Percentiles rank a stretch among this genome's conserved stretches.
These are phyloP conservation scores for Termitomyces sp. DNA, from an alignment of 1,284 basidiomycete genomes.

Conservation along the genomic window DNA sequence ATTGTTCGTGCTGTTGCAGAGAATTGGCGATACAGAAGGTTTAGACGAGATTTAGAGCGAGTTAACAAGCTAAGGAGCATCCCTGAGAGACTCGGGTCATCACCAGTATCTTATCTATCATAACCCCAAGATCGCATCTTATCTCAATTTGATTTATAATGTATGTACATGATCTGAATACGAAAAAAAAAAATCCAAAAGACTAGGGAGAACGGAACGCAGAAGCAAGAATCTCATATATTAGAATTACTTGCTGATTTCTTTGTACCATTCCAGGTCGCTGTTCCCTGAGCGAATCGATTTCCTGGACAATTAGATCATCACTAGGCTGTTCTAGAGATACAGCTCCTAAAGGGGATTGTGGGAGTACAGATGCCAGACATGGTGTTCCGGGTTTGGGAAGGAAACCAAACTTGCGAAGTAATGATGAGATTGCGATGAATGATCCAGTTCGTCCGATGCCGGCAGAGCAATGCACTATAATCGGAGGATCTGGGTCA, in stretches of 20 bases:
- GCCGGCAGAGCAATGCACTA: conserved; percentile 86
- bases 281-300: conserved; percentile 77
- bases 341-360: conserved; percentile 54
- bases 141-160: neutral
- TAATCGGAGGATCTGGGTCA: conserved; percentile 63
- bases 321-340: conserved; percentile 35
- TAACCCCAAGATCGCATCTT: neutral
- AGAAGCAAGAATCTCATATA: conserved; percentile 57
- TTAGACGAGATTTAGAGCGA: conserved; percentile 18
- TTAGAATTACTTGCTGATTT: conserved; percentile 56
- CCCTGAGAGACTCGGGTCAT: neutral
- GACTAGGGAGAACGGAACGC: conserved; percentile 17
- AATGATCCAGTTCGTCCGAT: conserved; percentile 90
- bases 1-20: conserved; percentile 27
- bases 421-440: conserved; percentile 70
- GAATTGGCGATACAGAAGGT: conserved; percentile 27
- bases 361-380: conserved; percentile 27
- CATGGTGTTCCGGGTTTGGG: conserved; percentile 27
- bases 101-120: neutral
- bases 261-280: conserved; percentile 78
- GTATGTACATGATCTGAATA: too few relatives aligned
- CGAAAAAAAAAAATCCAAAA: neutral
- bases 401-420: conserved; percentile 54
- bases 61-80: conserved; percentile 15
- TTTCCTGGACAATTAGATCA: conserved; percentile 68